Evolutionary conservation across 257 asterid species (phyloP).

Genomic region (Craterostigma plantagineum): DNA sequence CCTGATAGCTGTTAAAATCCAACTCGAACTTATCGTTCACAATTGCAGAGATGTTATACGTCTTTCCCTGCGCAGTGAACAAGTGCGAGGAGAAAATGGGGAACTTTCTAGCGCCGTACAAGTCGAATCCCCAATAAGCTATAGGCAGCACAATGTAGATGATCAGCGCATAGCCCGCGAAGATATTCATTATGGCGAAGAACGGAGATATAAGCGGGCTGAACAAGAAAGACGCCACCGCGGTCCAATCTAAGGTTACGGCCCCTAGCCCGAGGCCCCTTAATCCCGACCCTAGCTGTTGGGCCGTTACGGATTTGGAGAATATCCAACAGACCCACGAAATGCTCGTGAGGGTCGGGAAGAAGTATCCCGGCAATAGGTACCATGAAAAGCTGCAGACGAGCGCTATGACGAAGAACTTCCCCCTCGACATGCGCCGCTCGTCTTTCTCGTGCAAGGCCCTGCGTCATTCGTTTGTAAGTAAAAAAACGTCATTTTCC

Average conservation of each 20-base stretch:
- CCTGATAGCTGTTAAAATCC: slow-evolving; percentile 29
- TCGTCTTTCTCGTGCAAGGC: slow-evolving; percentile 85
- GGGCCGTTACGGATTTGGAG: slow-evolving; percentile 74
- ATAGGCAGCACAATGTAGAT: slow-evolving; percentile 49
- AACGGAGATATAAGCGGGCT: slow-evolving; percentile 85
- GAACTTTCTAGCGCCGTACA: slow-evolving; percentile 48
- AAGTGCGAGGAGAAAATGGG: slow-evolving; percentile 80
- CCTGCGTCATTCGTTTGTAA: slow-evolving; percentile 32
- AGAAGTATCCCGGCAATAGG: slow-evolving; percentile 62
- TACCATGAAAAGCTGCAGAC: slow-evolving; percentile 87
- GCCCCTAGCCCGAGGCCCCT: slow-evolving; percentile 78
- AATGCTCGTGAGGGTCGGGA: slow-evolving; percentile 65
- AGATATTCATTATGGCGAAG: slow-evolving; percentile 61
- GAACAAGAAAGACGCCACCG: slow-evolving; percentile 53
- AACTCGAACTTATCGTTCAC: slow-evolving; percentile 70
- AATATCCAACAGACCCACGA: slow-evolving; percentile 82
- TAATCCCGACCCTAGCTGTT: slow-evolving; percentile 80
- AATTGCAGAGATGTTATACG: slow-evolving; percentile 48
- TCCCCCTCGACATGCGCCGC: slow-evolving; percentile 59
- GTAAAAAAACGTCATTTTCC: no score
- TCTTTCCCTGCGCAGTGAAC: slow-evolving; percentile 65
- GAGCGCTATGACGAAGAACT: slow-evolving; percentile 55
- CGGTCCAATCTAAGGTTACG: slow-evolving; percentile 69
- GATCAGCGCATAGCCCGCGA: slow-evolving; percentile 43
- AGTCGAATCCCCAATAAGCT: slow-evolving; percentile 67